These are phyloP conservation scores for Collybiopsis confluens DNA, from an alignment of 768 basidiomycete species.

Conservation along the genomic window DNA sequence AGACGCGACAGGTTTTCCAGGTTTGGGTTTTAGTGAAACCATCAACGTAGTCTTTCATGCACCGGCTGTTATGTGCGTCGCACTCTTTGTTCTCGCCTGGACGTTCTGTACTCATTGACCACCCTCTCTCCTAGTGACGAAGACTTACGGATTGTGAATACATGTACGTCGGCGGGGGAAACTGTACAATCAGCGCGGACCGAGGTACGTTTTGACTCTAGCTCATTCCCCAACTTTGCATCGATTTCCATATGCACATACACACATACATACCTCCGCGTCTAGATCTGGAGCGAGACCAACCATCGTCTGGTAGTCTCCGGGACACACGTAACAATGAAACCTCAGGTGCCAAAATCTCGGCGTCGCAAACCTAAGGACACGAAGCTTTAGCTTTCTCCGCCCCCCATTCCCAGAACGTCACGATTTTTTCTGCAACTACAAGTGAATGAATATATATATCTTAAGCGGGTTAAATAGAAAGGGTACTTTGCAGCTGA, in stretches of 20 bases:
- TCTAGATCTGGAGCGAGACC: slow-evolving; percentile 30
- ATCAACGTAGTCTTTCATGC: slow-evolving; percentile 29
- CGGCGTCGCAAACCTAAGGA: background rate
- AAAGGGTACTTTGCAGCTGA: too few relatives aligned
- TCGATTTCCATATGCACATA: too few relatives aligned
- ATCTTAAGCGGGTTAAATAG: too few relatives aligned
- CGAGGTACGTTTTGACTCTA: slow-evolving; percentile 28
- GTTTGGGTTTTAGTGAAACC: slow-evolving; percentile 25
- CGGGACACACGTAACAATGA: slow-evolving; percentile 28
- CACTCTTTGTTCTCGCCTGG: background rate
- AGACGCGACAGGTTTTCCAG: background rate
- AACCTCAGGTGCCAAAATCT: slow-evolving; percentile 14
- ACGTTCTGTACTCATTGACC: background rate
- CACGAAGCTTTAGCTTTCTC: slow-evolving; percentile 1
- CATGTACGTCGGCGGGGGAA: slow-evolving; percentile 26
- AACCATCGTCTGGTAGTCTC: slow-evolving; percentile 26
- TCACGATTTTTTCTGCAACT: too few relatives aligned
- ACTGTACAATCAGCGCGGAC: slow-evolving; percentile 25
- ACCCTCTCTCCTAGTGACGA: slow-evolving; percentile 19
- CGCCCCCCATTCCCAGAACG: too few relatives aligned
- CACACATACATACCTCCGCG: too few relatives aligned
- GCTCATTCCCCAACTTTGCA: too few relatives aligned
- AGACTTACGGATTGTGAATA: slow-evolving; percentile 26
- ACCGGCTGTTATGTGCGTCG: slow-evolving; percentile 29
- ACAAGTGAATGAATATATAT: too few relatives aligned